phyloP scores from a whole-genome alignment of 2,329 filamentous ascomycete species.

The Biscogniauxia sp. region DNA sequence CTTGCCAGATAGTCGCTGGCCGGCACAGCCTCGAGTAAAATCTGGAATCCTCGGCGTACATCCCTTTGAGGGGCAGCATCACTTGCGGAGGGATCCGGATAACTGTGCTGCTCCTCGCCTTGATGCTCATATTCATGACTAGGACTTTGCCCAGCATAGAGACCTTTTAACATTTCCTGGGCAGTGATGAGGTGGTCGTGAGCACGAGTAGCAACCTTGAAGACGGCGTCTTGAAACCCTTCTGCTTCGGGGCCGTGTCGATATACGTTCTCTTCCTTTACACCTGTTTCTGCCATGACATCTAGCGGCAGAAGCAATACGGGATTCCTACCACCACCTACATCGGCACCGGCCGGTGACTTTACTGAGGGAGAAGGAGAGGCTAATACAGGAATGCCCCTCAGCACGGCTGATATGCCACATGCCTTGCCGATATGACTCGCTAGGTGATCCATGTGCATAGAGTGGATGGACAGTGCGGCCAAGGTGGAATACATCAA shows the following conservation, averaged over 20 bases:
- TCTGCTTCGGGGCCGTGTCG: constrained; percentile 73
- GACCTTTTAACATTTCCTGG: constrained; percentile 81
- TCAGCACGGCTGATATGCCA: constrained; percentile 82
- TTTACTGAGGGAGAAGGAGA: constrained; percentile 60
- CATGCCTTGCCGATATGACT: constrained; percentile 94
- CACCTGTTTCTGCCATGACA: constrained; percentile 76
- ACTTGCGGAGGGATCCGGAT: constrained; percentile 36
- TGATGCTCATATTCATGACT: constrained; percentile 89
- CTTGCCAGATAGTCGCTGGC: constrained; percentile 75
- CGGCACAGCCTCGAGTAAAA: constrained; percentile 76
- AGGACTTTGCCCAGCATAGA: constrained; percentile 69
- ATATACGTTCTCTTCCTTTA: constrained; percentile 88
- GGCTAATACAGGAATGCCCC: constrained; percentile 84
- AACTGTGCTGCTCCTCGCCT: constrained; percentile 67
- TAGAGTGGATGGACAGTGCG: constrained; percentile 72
- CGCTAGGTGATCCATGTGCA: constrained; percentile 88
- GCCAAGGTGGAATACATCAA: constrained; percentile 86
- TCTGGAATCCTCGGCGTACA: constrained; percentile 66
- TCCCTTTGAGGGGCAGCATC: constrained; percentile 39
- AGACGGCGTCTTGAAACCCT: constrained; percentile 85
- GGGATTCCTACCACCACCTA: constrained; percentile 40
- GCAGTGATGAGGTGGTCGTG: constrained; percentile 96
- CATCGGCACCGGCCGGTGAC: constrained; percentile 39
- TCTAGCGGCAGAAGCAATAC: constrained; percentile 79
- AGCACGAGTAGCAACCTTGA: constrained; percentile 86